Percentiles rank a stretch among this genome's conserved stretches.
Evolutionary conservation across 768 basidiomycete species (phyloP).

Genomic region (Phylloporus sp.): DNA sequence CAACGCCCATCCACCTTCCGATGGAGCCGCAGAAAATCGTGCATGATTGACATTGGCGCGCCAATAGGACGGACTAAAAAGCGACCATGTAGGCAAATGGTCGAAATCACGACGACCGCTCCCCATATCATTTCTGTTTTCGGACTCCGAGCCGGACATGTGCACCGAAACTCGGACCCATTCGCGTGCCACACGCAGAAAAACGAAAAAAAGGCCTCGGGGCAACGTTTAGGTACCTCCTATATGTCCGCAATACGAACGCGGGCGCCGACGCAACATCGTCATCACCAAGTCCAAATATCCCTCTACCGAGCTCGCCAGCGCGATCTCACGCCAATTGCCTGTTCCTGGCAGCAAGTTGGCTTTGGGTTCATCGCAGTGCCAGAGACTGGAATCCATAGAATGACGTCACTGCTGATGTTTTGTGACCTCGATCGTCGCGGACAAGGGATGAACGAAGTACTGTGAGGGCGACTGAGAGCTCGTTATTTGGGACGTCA

Average conservation of each 20-base stretch:
- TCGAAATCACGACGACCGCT: slow-evolving; percentile 2
- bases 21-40: slow-evolving; percentile 7
- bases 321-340: slow-evolving; percentile 11
- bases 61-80: too few relatives aligned
- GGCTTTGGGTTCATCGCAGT: too few relatives aligned
- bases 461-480: slow-evolving; percentile 7
- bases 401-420: slow-evolving; percentile 7
- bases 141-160: neutral
- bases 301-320: slow-evolving; percentile 13
- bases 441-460: slow-evolving; percentile 15
- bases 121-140: neutral
- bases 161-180: neutral
- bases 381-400: slow-evolving; percentile 4
- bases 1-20: neutral
- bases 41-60: neutral
- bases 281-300: slow-evolving; percentile 7
- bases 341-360: too few relatives aligned
- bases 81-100: too few relatives aligned
- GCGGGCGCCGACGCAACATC: slow-evolving; percentile 3
- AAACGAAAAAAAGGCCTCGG: too few relatives aligned
- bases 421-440: slow-evolving; percentile 16
- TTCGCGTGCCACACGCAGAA: slow-evolving; percentile 10
- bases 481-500: slow-evolving; percentile 14
- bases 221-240: too few relatives aligned
- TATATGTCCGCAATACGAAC: slow-evolving; percentile 2